Evolutionary conservation across 164 flowering plant genomes (phyloP).

Genomic region (Berberis thunbergii): DNA sequence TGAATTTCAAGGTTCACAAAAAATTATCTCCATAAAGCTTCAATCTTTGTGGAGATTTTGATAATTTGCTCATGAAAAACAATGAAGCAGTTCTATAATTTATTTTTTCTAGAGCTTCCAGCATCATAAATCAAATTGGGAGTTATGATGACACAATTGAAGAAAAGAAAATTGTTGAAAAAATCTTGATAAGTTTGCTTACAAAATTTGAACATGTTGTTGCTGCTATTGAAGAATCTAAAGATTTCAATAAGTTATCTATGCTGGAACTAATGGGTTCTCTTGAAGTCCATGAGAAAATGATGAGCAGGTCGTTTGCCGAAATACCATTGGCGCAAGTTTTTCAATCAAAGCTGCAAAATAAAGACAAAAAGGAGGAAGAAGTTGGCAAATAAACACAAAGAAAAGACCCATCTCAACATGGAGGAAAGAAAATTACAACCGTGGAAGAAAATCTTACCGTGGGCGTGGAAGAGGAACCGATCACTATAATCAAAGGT

Average conservation of each 20-base stretch:
- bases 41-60: slow-evolving; percentile 13
- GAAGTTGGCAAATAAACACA: no score
- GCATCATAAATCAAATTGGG: slow-evolving; percentile 13
- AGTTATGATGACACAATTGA: slow-evolving; percentile 5
- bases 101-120: slow-evolving; percentile 7
- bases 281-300: slow-evolving; percentile 2
- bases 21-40: slow-evolving; percentile 10
- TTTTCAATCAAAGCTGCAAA: no score
- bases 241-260: background rate
- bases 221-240: slow-evolving; percentile 15
- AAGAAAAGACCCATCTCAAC: background rate
- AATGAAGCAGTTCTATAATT: slow-evolving; percentile 6
- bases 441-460: no score
- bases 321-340: background rate
- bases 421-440: background rate
- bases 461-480: background rate
- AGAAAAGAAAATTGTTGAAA: slow-evolving; percentile 8
- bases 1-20: slow-evolving; percentile 7
- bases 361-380: no score
- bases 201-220: slow-evolving; percentile 9
- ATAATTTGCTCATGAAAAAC: slow-evolving; percentile 10
- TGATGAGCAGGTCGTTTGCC: background rate
- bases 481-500: background rate
- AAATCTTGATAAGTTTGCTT: slow-evolving; percentile 8
- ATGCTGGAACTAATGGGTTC: slow-evolving; percentile 5